Conservation (phyloP, 2,329 filamentous ascomycete genomes). For the Diplodia intermedia region DNA sequence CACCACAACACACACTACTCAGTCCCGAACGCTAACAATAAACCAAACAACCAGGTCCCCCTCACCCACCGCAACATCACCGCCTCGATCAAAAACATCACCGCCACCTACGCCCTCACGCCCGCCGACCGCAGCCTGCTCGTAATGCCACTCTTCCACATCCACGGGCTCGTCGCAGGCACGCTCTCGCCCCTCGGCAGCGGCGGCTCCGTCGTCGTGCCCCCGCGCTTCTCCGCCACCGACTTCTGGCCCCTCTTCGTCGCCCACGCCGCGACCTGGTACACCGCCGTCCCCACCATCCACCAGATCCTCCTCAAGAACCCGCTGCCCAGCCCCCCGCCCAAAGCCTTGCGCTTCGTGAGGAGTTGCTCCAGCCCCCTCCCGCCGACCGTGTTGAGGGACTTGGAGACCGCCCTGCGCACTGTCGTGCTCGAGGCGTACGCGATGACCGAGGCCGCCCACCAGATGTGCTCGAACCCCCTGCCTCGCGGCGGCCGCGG, state of each 20-base stretch:
- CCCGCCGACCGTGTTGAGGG: constrained; percentile 74
- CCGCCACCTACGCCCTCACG: constrained; percentile 72
- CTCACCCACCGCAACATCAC: constrained; percentile 74
- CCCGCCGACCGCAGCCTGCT: constrained; percentile 74
- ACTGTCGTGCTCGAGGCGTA: constrained; percentile 82
- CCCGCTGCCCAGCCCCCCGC: constrained; percentile 65
- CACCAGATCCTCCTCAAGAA: constrained; percentile 80
- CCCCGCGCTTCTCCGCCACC: constrained; percentile 73
- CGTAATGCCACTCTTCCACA: constrained; percentile 84
- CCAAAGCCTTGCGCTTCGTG: constrained; percentile 76
- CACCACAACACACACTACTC: too few species aligned
- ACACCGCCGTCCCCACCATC: constrained; percentile 82
- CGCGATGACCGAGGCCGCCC: constrained; percentile 83
- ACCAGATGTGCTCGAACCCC: constrained; percentile 72
- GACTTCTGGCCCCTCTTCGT: constrained; percentile 78
- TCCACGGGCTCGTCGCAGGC: constrained; percentile 78
- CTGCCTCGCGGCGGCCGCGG: constrained; percentile 54
- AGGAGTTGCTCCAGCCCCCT: constrained; percentile 79
- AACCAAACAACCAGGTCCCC: constrained; percentile 59
- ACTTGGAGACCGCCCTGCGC: constrained; percentile 71
- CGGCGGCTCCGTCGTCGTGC: constrained; percentile 76
- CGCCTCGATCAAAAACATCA: constrained; percentile 63
- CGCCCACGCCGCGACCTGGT: constrained; percentile 77
- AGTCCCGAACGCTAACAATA: too few species aligned
- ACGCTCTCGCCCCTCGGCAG: constrained; percentile 74